Base-by-base conservation (phyloP, 441 rosid genomes). In the Biscutella auriculata region DNA sequence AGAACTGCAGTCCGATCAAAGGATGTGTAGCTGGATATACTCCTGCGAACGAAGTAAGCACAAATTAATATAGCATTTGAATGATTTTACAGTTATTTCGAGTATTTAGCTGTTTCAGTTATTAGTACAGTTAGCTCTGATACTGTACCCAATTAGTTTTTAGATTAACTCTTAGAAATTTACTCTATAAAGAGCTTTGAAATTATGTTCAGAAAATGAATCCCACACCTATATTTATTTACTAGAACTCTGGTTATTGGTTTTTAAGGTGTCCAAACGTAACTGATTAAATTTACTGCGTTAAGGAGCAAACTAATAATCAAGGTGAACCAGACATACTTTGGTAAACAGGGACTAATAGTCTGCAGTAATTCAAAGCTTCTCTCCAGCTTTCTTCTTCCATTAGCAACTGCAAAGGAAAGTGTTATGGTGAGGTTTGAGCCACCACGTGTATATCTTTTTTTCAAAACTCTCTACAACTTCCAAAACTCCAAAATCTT, bases 11-110 rank as follows among this genome's bases (percentile, higher is more conserved):
- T 63, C 98, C 97, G 41, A 80, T 80, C 77, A 86, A 74, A 32
- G 98, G 98, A 79, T 92, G 95, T 29, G 68, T 74, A 53, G 73
- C 72, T 42, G 84, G 88, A 79, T 88, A 86, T 10, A 80, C 73
- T 75, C 81, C 97, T 92, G 87, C 7, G 16, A 49, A 52, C 39
- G 48, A 59, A 19, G 40, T 21, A 52, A 63, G 44, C 60, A 25
- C 28, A 61, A 12, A 26, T n/a, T 13, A 11, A 17, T 12, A 42
- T 28, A 29, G 46, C 23, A 41, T 65, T 40, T 47, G 26, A 17
- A 25, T 37, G 35, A 39, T 2, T 40, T 33, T 30, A 45, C 28
- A 32, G 19, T 1, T 7, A 17, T 11, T n/a, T n/a, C n/a, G n/a
- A n/a, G n/a, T 19, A 7, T 6, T n/a, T 26, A 47, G 12, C 1